Percentiles rank a stretch among this genome's conserved stretches.
Evolutionary conservation across 352 stramenopile species (phyloP).

Genomic region (Phytopythium vexans): DNA sequence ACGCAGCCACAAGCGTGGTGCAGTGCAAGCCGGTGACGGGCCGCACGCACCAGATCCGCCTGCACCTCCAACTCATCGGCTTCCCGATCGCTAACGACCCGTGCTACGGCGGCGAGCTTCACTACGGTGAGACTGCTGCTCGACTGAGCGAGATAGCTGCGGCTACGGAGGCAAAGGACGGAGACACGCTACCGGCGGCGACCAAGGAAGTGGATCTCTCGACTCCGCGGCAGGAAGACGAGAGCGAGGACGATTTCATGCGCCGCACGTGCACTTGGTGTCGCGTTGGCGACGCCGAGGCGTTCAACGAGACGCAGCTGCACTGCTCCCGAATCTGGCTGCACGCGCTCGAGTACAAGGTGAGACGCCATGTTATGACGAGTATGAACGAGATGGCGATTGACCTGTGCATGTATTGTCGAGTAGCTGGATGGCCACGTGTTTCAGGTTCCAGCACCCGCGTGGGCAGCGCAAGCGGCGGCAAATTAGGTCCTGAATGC

Average conservation of each 20-base stretch:
- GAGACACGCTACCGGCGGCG: slow-evolving; percentile 15
- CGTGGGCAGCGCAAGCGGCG: slow-evolving; percentile 36
- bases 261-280: slow-evolving; percentile 78
- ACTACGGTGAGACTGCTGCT: slow-evolving; percentile 76
- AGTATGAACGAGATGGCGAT: neutral
- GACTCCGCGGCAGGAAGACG: slow-evolving; percentile 41
- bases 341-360: slow-evolving; percentile 86
- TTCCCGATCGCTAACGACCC: slow-evolving; percentile 97
- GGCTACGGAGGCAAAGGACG: slow-evolving; percentile 34
- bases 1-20: slow-evolving; percentile 84
- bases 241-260: slow-evolving; percentile 76
- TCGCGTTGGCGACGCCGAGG: slow-evolving; percentile 50
- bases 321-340: slow-evolving; percentile 88
- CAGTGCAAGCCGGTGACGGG: slow-evolving; percentile 93
- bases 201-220: slow-evolving; percentile 54
- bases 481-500: slow-evolving; percentile 41
- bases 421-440: slow-evolving; percentile 63
- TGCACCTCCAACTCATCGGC: slow-evolving; percentile 93
- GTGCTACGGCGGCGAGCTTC: slow-evolving; percentile 95
- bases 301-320: slow-evolving; percentile 81
- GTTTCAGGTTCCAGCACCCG: slow-evolving; percentile 54
- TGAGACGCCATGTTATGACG: slow-evolving; percentile 12
- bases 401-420: slow-evolving; percentile 1
- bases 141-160: slow-evolving; percentile 40
- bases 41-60: slow-evolving; percentile 96